Evolutionary conservation across 192 early-diverging fungal genomes (phyloP).

Genomic region (Linnemannia schmuckeri): DNA sequence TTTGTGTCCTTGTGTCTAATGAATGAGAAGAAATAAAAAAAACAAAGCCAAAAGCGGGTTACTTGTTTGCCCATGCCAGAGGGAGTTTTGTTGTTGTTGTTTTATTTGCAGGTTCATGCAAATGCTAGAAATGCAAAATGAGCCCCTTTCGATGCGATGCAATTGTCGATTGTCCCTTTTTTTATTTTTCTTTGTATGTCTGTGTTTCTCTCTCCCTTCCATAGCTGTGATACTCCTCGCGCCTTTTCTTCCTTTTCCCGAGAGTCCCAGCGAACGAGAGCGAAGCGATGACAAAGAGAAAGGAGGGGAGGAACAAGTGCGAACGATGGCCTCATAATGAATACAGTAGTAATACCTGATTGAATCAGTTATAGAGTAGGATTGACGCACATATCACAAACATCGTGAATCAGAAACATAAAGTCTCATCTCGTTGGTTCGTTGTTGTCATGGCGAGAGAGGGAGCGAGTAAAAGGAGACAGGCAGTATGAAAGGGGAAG

Average conservation of each 20-base stretch:
- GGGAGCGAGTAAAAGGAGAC: too few species aligned
- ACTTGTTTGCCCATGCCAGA: background rate
- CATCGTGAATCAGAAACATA: slow-evolving; percentile 1
- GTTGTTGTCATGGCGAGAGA: background rate
- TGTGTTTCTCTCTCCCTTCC: background rate
- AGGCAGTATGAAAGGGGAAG: too few species aligned
- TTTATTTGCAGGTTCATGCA: background rate
- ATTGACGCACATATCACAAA: background rate
- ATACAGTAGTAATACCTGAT: background rate
- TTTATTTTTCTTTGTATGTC: background rate
- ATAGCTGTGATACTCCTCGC: background rate
- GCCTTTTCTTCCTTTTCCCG: slow-evolving; percentile 19
- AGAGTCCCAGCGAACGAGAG: slow-evolving; percentile 21
- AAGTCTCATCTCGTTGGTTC: background rate
- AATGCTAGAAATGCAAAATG: slow-evolving; percentile 8
- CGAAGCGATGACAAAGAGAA: background rate
- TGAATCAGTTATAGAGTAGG: background rate
- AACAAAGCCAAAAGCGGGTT: background rate
- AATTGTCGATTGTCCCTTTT: slow-evolving; percentile 7
- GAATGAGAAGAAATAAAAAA: background rate
- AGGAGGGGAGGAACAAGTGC: slow-evolving; percentile 8
- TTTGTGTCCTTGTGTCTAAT: background rate
- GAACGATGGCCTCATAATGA: background rate
- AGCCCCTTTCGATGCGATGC: slow-evolving; percentile 4
- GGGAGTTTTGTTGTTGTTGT: background rate